Base-by-base conservation (phyloP, 345 rosid genomes). In the Lepidium africanum region DNA sequence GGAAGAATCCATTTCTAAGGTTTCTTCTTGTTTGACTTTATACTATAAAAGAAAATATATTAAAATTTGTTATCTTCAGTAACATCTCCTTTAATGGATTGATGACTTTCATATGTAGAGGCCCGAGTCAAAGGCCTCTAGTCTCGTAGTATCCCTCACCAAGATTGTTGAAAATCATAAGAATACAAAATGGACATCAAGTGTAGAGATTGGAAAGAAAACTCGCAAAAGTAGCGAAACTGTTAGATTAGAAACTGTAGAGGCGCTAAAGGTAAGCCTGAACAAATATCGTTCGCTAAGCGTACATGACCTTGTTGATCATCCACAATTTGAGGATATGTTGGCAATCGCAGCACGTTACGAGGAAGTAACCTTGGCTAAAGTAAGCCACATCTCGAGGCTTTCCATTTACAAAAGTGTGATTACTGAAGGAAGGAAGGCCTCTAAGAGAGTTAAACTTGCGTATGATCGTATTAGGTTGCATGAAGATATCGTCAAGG, bases 271-370 rank as follows among this genome's bases (percentile, higher is more conserved):
- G 27, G 6, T 0, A 39, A 36, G 17, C 5, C 12, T 71, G 32
- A 43, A 63, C 37, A 16, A 7, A 4, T 25, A 41, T 3, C 48
- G 52, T 10, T 13, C 32, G n/a, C 1, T 62, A 53, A 33, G n/a
- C 2, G 63, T 21, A 14, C 32, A 39, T n/a, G 69, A 71, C 0
- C 63, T 71, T 0, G 54, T 71, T 56, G 3, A 2, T 13, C 69
- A 55, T 42, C 43, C 62, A 5, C 47, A 71, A 23, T 62, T 21
- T 47, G 62, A 62, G 7, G 40, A 42, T 21, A 71, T 71, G 42
- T 14, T 62, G 1, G 14, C 46, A 0, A 15, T 9, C 2, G 63
- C 46, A 33, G 27, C 69, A 23, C 61, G 13, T 3, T 61, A 41
- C 10, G 69, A 71, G 48, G 39, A 61, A 21, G 38, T 70, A 23